phyloP scores from a whole-genome alignment of 139 green algal species.

The Coelastrella sp. region DNA sequence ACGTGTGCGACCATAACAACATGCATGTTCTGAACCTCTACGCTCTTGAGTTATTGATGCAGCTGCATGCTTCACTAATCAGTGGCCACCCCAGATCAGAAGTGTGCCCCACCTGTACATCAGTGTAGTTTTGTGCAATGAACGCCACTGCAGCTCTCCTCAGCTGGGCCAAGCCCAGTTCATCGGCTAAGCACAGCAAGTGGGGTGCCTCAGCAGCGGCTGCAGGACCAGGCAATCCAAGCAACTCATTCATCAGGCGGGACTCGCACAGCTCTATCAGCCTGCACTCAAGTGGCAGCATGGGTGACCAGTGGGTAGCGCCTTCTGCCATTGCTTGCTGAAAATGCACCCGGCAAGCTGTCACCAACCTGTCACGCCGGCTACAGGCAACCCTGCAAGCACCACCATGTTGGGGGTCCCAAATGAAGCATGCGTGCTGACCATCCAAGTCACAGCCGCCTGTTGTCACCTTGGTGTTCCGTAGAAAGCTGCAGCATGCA shows the following conservation, averaged over 20 bases:
- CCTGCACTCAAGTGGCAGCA: background rate
- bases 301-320: background rate
- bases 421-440: no score
- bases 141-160: constrained; percentile 63
- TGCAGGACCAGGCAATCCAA: constrained; percentile 12
- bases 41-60: no score
- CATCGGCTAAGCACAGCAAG: constrained; percentile 68
- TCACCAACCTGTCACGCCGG: background rate
- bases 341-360: no score
- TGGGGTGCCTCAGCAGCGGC: constrained; percentile 58
- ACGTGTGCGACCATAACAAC: no score
- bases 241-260: constrained; percentile 57
- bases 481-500: constrained; percentile 70
- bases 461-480: constrained; percentile 50
- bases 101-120: constrained; percentile 9
- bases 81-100: background rate
- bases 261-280: constrained; percentile 64
- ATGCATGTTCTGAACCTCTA: no score
- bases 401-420: no score
- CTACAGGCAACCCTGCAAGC: background rate
- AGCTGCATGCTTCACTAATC: no score
- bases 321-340: no score
- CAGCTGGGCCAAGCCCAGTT: constrained; percentile 64
- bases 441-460: no score
- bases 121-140: constrained; percentile 48